Percentiles rank a stretch among this genome's conserved stretches.
Evolutionary conservation across 371 early-diverging fungal species (phyloP).

Genomic region (Cokeromyces recurvatus): DNA sequence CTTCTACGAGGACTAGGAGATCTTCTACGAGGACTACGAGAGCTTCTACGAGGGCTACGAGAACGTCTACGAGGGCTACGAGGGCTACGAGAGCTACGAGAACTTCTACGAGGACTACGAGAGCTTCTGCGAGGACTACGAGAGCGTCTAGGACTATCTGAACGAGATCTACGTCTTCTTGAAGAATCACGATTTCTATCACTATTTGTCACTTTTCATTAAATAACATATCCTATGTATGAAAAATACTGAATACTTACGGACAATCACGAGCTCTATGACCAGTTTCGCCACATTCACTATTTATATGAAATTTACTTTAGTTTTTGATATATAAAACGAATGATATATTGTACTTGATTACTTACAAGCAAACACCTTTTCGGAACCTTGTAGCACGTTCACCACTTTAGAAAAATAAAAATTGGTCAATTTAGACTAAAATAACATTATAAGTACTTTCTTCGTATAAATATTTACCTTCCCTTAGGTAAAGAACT

Average conservation of each 20-base stretch:
- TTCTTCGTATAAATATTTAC: too few relatives aligned
- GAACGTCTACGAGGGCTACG: conserved; percentile 34
- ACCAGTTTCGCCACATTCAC: conserved; percentile 38
- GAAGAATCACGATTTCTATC: too few relatives aligned
- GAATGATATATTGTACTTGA: too few relatives aligned
- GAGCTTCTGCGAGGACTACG: conserved; percentile 5
- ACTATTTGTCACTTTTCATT: too few relatives aligned
- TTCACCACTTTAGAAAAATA: conserved; percentile 24
- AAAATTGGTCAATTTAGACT: neutral
- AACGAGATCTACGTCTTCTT: conserved; percentile 14
- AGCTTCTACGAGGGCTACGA: conserved; percentile 17
- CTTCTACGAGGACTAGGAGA: conserved; percentile 22
- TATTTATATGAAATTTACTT: too few relatives aligned
- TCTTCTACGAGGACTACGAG: conserved; percentile 11
- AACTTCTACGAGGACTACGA: conserved; percentile 22
- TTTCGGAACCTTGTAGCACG: conserved; percentile 40
- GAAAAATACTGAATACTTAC: too few relatives aligned
- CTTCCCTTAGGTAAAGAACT: conserved; percentile 39
- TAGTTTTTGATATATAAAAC: too few relatives aligned
- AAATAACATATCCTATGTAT: too few relatives aligned
- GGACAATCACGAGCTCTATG: conserved; percentile 38
- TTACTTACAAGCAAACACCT: conserved; percentile 39
- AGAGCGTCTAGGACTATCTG: too few relatives aligned
- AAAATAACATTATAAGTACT: too few relatives aligned
- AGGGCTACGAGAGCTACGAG: conserved; percentile 33